Conservation (phyloP, 164 flowering plant species). For the Tetracentron sinense region DNA sequence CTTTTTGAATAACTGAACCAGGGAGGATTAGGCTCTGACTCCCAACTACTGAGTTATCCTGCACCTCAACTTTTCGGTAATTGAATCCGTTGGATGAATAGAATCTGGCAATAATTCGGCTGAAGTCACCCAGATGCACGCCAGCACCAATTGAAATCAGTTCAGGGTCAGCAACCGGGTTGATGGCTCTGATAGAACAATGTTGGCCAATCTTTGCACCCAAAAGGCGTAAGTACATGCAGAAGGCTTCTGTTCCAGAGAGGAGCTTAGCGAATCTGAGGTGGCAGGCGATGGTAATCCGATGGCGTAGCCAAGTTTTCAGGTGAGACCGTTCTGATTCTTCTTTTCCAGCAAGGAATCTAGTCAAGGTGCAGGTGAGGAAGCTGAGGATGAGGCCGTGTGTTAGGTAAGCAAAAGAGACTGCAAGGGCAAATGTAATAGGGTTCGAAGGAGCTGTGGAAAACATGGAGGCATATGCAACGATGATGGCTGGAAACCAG, state of each 20-base stretch:
- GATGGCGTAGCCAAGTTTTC: constrained; percentile 48
- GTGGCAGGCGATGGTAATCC: constrained; percentile 51
- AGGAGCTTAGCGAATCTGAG: constrained; percentile 58
- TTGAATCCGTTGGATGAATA: constrained; percentile 39
- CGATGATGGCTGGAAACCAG: constrained; percentile 56
- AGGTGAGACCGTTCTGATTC: constrained; percentile 24
- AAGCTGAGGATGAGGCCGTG: constrained; percentile 57
- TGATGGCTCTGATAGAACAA: constrained; percentile 75
- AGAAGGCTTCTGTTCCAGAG: constrained; percentile 79
- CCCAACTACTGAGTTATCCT: constrained; percentile 60
- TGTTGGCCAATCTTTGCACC: constrained; percentile 64
- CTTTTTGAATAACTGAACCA: constrained; percentile 45
- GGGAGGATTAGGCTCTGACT: constrained; percentile 69
- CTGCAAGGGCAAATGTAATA: constrained; percentile 31
- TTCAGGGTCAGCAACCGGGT: constrained; percentile 53
- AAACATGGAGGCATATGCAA: constrained; percentile 44
- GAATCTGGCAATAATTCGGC: constrained; percentile 56
- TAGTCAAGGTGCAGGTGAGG: constrained; percentile 33
- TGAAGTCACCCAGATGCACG: constrained; percentile 74
- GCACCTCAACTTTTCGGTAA: constrained; percentile 38
- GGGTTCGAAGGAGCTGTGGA: constrained; percentile 27
- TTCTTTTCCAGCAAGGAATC: constrained; percentile 26
- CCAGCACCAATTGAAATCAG: constrained; percentile 50
- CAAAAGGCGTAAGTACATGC: constrained; percentile 54
- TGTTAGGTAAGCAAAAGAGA: constrained; percentile 40